Base-by-base conservation (phyloP, 495 filamentous ascomycete species). In the Filosporella fistucella region DNA sequence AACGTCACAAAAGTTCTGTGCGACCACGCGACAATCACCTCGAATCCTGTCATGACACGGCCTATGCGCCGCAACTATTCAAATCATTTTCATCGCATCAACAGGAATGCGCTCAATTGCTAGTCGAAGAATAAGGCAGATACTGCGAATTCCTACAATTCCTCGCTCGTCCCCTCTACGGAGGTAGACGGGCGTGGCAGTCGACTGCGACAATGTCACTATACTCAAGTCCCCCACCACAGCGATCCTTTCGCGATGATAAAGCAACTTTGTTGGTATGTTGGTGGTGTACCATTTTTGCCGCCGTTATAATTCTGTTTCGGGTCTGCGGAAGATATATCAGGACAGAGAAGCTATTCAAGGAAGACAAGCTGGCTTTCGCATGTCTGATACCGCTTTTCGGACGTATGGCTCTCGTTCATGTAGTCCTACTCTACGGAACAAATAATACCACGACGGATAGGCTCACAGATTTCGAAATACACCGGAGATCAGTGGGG, bases 261-360 rank as follows among this genome's bases (percentile, higher is more conserved):
- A 84, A 88, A 51, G 81, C 88, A 18, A 89, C 87, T 0, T 74
- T 98, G 32, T 72, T 96, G 43, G 88, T 93, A 57, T 91, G 86
- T 60, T 96, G 89, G 87, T 96, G 93, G 93, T 88, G 88, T 48
- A 94, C 89, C 7, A 70, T 69, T 6, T 93, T 94, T 60, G 86
- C 89, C 25, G 67, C 89, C 38, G 75, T 77, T 29, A 86, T 96
- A 51, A 95, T 98, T 49, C 48, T 89, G 14, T 71, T 88, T 24
- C 78, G 93, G 0, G 63, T 96, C 9, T 65, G 60, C 45, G 91
- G 93, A 18, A 83, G 93, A 30, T 91, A 89, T 60, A 69, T 89
- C 7, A 75, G 93, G 21, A 87, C 85, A 23, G 83, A 95, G 61
- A 78, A 72, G 53, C 74, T 96, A 26, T 96, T 96, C 46, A 64